Percentiles rank a stretch among this genome's conserved stretches.
Conservation (phyloP, 1,139 yeast species). For the Candida pseudocylindracea region DNA sequence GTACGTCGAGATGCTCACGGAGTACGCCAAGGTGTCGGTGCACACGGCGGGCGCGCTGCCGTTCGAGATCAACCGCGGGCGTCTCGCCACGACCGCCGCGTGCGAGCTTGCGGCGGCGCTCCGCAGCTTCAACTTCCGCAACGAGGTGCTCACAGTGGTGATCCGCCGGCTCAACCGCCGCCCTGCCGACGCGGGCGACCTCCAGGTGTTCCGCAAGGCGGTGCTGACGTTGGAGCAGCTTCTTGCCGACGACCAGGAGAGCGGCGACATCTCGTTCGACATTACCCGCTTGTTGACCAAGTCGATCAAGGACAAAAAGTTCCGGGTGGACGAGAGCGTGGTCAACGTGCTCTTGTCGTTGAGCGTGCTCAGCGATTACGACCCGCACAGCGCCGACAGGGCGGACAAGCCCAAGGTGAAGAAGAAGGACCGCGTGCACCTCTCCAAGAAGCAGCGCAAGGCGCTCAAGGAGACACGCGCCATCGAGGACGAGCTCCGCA, state of each 20-base stretch:
- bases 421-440: constrained; percentile 75
- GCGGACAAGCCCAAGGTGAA: constrained; percentile 8
- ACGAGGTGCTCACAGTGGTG: constrained; percentile 44
- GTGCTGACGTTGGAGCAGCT: constrained; percentile 42
- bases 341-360: constrained; percentile 52
- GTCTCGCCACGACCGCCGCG: constrained; percentile 48
- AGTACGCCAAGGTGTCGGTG: constrained; percentile 1
- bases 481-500: constrained; percentile 74
- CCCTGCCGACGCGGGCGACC: constrained; percentile 21
- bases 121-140: constrained; percentile 61
- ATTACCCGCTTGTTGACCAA: constrained; percentile 44
- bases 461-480: constrained; percentile 67
- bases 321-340: constrained; percentile 67
- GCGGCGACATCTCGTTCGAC: constrained; percentile 67
- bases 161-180: constrained; percentile 41
- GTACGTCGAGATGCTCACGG: constrained; percentile 36
- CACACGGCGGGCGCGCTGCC: constrained; percentile 15
- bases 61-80: constrained; percentile 24
- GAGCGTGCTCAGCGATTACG: constrained; percentile 60
- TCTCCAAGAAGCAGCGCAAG: constrained; percentile 74
- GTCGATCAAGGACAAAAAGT: constrained; percentile 52
- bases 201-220: constrained; percentile 31
- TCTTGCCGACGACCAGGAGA: constrained; percentile 44
- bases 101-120: constrained; percentile 53
- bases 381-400: constrained; percentile 20